Evolutionary conservation across 2,329 filamentous ascomycete genomes (phyloP), one percentile per base, ranked within the genome.

Genomic region (Cercospora sojina): DNA sequence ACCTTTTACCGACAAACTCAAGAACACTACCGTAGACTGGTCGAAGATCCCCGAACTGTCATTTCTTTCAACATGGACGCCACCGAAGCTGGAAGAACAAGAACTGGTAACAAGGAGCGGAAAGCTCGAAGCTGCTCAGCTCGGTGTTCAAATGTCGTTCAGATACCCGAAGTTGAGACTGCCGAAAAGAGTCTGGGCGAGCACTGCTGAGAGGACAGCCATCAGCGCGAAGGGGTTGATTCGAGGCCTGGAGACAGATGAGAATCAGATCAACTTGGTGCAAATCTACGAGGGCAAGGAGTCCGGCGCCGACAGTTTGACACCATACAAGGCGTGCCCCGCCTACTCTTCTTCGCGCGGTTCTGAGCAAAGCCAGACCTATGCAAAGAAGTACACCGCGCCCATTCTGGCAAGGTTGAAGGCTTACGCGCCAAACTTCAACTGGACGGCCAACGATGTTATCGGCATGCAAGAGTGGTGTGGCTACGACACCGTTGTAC

Each of bases 391-490:
- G 29, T 91, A 89, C 77, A 87, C 87, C 0, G 82, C 80, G 57
- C 85, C 87, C 2, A 88, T 90, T 62, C 79, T 85, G n/a, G 83
- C 81, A 0, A 83, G 88, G 13, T 79, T 87, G 68, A 85, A 85
- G 49, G 77, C 80, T 25, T 77, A 82, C 16, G 86, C 81, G 2
- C 84, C 83, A 0, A 79, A 74, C 0, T 89, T 91, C 77, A 87
- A 90, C 77, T 89, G 90, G 77, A 89, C 86, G 0, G 77, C 82
- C 23, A 80, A 83, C 58, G 88, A 91, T 71, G 81, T 91, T 13
- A 85, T 88, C 62, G 88, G 84, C 38, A 87, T 91, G 59, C 87
- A 88, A 0, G 90, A 91, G 71, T 81, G 90, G n/a, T 91, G 89
- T 71, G 89, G 87, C 3, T 91, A 89, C 66, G 89, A 91, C 72